These are phyloP conservation scores for Ajuga chamaepitys DNA, from an alignment of 257 asterid species.

Conservation along the genomic window DNA sequence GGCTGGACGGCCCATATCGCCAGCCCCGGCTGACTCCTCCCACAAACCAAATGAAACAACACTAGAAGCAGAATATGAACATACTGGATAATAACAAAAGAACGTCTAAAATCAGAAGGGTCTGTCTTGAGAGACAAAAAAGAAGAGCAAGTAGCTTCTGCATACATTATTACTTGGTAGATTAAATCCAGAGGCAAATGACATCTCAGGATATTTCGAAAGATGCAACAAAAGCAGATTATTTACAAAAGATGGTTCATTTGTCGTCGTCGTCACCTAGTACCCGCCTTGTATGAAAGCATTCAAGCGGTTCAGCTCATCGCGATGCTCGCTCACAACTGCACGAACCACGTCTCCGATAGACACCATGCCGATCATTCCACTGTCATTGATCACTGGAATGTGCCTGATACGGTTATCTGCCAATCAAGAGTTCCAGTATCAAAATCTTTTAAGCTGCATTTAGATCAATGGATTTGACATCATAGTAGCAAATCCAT, in stretches of 20 bases:
- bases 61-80: too few species aligned
- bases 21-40: too few species aligned
- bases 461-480: neutral
- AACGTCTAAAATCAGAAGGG: neutral
- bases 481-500: neutral
- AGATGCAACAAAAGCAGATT: constrained; percentile 21
- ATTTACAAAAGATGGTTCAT: constrained; percentile 27
- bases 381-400: constrained; percentile 57
- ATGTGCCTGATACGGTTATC: constrained; percentile 92
- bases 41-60: too few species aligned
- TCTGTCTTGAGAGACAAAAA: neutral
- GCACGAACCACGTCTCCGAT: constrained; percentile 97
- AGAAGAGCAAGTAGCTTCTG: neutral
- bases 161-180: constrained; percentile 6
- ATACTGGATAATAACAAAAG: neutral
- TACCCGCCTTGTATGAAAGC: constrained; percentile 89
- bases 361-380: constrained; percentile 92
- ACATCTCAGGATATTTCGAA: constrained; percentile 21
- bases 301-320: constrained; percentile 72
- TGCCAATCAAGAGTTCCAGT: constrained; percentile 20
- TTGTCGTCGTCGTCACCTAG: constrained; percentile 42
- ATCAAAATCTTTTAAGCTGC: too few species aligned
- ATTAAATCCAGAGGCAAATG: constrained; percentile 17
- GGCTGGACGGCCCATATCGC: too few species aligned
- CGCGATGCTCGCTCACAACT: constrained; percentile 82